Base-by-base conservation (phyloP, 441 rosid genomes). In the Hura crepitans region DNA sequence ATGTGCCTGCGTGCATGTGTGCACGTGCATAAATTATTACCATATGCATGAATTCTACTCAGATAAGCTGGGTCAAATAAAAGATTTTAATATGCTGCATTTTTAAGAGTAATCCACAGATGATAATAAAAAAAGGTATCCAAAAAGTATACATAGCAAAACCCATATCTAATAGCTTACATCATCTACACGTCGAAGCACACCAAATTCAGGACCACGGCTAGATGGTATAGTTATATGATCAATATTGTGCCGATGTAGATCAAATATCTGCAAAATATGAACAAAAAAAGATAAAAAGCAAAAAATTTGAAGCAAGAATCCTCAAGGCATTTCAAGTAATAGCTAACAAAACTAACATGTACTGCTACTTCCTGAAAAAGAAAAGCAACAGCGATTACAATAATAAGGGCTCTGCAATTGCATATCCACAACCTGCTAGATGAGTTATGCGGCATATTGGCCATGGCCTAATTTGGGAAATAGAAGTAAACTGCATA, bases 201-300 rank as follows among this genome's bases (percentile, higher is more conserved):
- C 83, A 69, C 96, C 97, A 75, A 82, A 89, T 66, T 91, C 89
- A 56, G 80, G 85, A 60, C 97, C 96, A 69, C 93, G 90, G 42
- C 76, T 80, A 57, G 97, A 91, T 57, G 95, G 98, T 69, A 96
- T 80, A 37, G 93, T 87, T 59, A 96, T 91, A 61, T 96, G 91
- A 84, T 96, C 99, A 78, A 96, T 96, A 78, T 87, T 80, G 82
- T 96, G 98, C n/a, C 99, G 96, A 69, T 96, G 99, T 50, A 96
- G 85, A 86, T 96, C 99, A 78, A 83, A 81, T 46, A 96, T 83
- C 99, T 96, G 82, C 63, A 83, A 61, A 54, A 73, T 70, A 62
- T 56, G 56, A 43, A 71, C 66, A 71, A n/a, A n/a, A n/a, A n/a
- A n/a, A n/a, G n/a, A n/a, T n/a, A n/a, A n/a, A 55, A 61, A 35